phyloP scores from a whole-genome alignment of 192 early-diverging fungal genomes.

The Glomus cerebriforme region DNA sequence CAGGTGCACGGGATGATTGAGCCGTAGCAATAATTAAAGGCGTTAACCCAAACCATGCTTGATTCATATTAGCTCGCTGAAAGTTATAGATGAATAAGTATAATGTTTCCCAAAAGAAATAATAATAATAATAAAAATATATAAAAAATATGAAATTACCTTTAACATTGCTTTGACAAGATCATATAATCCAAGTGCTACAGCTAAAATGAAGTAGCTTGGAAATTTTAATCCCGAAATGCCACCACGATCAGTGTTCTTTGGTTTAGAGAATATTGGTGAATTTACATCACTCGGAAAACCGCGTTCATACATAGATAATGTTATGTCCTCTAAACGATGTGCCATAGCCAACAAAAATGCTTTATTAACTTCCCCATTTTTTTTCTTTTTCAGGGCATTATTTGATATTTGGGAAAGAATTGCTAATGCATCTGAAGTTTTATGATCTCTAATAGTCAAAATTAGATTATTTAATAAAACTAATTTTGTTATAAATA shows the following conservation, averaged over 20 bases:
- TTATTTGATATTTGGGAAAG: conserved; percentile 39
- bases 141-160: conserved; percentile 34
- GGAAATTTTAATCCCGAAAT: conserved; percentile 42
- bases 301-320: conserved; percentile 44
- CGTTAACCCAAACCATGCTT: conserved; percentile 47
- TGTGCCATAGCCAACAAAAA: conserved; percentile 49
- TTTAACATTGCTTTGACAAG: conserved; percentile 45
- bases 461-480: conserved; percentile 45
- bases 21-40: conserved; percentile 40
- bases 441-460: conserved; percentile 45
- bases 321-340: conserved; percentile 45
- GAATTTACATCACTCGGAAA: conserved; percentile 47
- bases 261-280: conserved; percentile 40
- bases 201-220: conserved; percentile 47
- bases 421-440: conserved; percentile 41
- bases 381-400: conserved; percentile 44
- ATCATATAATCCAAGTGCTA: conserved; percentile 41
- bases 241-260: conserved; percentile 24
- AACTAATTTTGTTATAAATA: conserved; percentile 28
- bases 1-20: neutral
- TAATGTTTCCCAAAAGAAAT: neutral
- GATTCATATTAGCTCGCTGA: conserved; percentile 46
- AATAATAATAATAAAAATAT: neutral
- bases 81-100: neutral
- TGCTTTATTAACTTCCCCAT: conserved; percentile 38